A percentile compares a stretch with the other conserved stretches of the same genome.
Conservation (phyloP, 352 stramenopile species). For the Globisporangium canariense region DNA sequence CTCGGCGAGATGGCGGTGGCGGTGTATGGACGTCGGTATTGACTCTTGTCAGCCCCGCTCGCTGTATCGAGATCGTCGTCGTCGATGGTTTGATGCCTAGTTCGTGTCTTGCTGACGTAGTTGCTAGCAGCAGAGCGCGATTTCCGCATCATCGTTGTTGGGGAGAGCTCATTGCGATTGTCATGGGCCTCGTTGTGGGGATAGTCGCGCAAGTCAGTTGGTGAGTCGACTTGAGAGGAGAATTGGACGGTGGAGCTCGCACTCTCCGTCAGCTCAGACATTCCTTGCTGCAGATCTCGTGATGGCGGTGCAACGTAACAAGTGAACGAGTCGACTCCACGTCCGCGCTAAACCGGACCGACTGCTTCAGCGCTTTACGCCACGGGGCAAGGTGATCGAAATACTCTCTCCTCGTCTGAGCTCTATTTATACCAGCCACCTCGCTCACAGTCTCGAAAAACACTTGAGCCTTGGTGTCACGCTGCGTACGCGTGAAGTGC, state of each 20-base stretch:
- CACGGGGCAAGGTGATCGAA: background rate
- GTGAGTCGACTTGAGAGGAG: background rate
- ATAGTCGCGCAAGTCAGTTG: background rate
- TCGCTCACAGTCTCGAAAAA: background rate
- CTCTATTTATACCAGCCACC: background rate
- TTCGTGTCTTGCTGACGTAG: background rate
- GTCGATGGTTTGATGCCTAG: background rate
- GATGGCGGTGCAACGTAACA: background rate
- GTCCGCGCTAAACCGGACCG: background rate
- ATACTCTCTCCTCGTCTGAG: background rate
- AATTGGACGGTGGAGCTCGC: background rate
- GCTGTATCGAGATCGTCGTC: background rate
- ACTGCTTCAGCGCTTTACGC: background rate
- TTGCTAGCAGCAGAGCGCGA: conserved; percentile 2
- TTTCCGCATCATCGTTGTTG: conserved; percentile 3
- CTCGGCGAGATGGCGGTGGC: conserved; percentile 4
- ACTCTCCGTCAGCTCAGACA: too few relatives aligned
- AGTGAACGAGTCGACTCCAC: background rate
- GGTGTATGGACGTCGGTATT: conserved; percentile 11
- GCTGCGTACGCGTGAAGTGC: background rate
- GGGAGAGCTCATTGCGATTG: background rate
- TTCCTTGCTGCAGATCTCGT: background rate
- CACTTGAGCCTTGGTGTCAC: too few relatives aligned
- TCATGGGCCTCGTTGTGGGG: background rate
- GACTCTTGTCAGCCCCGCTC: background rate